Evolutionary conservation across 352 stramenopile species (phyloP).

Genomic region (Phytopythium sindhum): DNA sequence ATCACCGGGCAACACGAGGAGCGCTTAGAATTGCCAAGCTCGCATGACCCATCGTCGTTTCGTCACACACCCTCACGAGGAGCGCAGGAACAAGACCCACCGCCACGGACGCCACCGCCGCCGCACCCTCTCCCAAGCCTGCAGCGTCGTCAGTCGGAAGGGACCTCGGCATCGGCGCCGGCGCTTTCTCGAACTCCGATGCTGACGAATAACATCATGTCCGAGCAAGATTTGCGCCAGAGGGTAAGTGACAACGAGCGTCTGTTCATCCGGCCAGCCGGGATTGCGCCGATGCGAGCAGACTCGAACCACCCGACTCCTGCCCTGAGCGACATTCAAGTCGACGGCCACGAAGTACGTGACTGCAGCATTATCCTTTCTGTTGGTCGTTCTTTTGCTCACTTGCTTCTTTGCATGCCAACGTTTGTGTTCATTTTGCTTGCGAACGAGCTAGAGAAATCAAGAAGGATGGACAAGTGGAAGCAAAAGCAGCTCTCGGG

Average conservation of each 20-base stretch:
- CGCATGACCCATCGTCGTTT: background rate
- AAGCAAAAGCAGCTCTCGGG: conserved; percentile 5
- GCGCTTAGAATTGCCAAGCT: background rate
- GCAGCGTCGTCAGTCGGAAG: background rate
- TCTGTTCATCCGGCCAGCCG: conserved; percentile 3
- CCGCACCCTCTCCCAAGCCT: background rate
- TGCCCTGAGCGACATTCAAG: background rate
- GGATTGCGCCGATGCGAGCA: background rate
- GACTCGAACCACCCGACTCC: background rate
- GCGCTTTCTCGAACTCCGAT: background rate
- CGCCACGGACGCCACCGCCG: background rate
- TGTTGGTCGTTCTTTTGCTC: background rate
- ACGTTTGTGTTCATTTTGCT: background rate
- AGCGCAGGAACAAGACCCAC: background rate
- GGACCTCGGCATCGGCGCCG: background rate
- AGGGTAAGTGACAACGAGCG: conserved; percentile 5
- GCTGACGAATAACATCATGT: conserved; percentile 7
- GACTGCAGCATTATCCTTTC: background rate
- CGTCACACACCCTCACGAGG: background rate
- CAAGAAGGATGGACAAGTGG: conserved; percentile 6
- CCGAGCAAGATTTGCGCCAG: conserved; percentile 5
- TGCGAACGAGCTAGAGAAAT: background rate
- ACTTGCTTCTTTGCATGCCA: background rate
- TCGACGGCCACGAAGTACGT: conserved; percentile 3
- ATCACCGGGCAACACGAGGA: background rate